These are phyloP conservation scores for Trypanosomatidae sp. DNA, from an alignment of 208 protist genomes.

Conservation along the genomic window DNA sequence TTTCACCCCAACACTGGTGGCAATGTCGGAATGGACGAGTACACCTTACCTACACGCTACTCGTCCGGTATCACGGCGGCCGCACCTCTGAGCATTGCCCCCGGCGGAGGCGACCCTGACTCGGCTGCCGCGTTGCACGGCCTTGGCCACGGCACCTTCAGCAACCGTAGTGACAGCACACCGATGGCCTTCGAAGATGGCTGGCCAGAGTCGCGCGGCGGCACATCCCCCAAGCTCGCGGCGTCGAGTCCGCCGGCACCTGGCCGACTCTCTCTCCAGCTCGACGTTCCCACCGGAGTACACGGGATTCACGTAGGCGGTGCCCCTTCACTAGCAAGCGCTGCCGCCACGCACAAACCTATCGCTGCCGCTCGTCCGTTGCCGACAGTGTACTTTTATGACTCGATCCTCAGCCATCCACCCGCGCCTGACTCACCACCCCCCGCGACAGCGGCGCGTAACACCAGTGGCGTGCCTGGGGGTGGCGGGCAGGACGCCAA, in stretches of 20 bases:
- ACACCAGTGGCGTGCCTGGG: neutral
- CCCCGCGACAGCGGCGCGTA: neutral
- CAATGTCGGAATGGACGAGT: constrained; percentile 6
- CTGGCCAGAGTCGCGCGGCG: constrained; percentile 18
- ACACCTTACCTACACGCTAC: constrained; percentile 19
- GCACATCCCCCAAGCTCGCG: constrained; percentile 10
- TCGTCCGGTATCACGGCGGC: constrained; percentile 17
- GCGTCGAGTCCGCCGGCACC: constrained; percentile 3
- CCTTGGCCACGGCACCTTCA: neutral
- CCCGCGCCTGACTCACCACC: neutral
- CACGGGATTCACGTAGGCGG: constrained; percentile 1
- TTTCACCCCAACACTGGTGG: neutral
- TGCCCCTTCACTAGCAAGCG: neutral
- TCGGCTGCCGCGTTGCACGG: neutral
- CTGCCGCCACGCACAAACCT: neutral
- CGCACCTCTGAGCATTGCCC: neutral
- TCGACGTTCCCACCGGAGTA: constrained; percentile 2
- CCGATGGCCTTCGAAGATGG: constrained; percentile 17
- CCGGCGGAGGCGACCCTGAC: neutral
- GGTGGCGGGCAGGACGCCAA: neutral
- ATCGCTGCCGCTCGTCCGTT: constrained; percentile 14
- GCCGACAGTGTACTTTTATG: constrained; percentile 51
- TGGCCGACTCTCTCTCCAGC: constrained; percentile 5
- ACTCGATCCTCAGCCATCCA: constrained; percentile 30
- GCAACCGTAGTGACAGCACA: constrained; percentile 3